These are phyloP conservation scores for Bisporella sp. DNA, from an alignment of 2,329 filamentous ascomycete genomes.

Conservation along the genomic window DNA sequence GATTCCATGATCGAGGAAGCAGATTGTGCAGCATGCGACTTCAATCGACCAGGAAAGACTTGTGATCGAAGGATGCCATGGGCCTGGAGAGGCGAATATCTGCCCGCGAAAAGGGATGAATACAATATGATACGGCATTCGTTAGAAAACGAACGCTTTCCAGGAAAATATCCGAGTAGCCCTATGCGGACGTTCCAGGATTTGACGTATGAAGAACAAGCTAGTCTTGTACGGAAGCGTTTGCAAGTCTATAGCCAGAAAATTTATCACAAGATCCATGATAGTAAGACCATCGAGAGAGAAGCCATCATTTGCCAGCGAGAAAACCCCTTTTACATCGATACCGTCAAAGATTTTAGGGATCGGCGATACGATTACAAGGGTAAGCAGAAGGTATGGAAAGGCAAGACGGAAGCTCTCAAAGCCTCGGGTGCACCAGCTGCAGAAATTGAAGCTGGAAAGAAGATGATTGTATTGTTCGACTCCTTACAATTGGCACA, in stretches of 20 bases:
- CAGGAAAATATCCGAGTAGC: constrained; percentile 65
- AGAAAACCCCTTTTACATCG: constrained; percentile 96
- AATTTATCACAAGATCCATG: constrained; percentile 98
- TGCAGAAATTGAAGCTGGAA: constrained; percentile 80
- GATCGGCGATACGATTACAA: constrained; percentile 98
- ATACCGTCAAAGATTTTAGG: constrained; percentile 92
- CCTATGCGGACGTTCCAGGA: constrained; percentile 74
- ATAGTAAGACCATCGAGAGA: constrained; percentile 82
- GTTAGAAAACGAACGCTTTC: constrained; percentile 87
- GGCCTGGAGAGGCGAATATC: constrained; percentile 96
- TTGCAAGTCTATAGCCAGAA: constrained; percentile 93
- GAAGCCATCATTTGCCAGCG: constrained; percentile 98
- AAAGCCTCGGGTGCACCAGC: constrained; percentile 73
- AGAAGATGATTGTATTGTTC: constrained; percentile 97
- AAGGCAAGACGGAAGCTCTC: constrained; percentile 84
- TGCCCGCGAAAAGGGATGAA: constrained; percentile 92
- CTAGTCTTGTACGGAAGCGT: constrained; percentile 72
- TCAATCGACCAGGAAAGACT: constrained; percentile 94
- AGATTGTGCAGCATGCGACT: constrained; percentile 95
- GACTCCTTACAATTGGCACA: constrained; percentile 95
- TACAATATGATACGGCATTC: constrained; percentile 98
- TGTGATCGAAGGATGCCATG: constrained; percentile 92
- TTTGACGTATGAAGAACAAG: constrained; percentile 74
- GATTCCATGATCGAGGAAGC: constrained; percentile 99
- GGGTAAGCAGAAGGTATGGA: constrained; percentile 96